Evolutionary conservation across 164 flowering plant genomes (phyloP).

Genomic region (Piper betle): DNA sequence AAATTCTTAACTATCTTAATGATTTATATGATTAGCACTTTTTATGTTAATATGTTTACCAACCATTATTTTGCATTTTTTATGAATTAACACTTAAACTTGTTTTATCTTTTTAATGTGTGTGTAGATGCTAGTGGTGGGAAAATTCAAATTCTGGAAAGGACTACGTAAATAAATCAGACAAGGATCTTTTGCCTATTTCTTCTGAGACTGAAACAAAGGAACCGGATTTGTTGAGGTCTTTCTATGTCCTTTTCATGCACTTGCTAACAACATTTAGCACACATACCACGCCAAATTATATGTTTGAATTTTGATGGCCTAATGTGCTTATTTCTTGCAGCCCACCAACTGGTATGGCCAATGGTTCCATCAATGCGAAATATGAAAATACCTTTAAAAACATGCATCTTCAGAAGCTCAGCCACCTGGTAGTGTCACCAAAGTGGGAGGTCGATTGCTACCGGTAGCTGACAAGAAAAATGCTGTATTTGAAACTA

Average conservation of each 20-base stretch:
- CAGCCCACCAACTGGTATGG: conserved; percentile 32
- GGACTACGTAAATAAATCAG: conserved; percentile 38
- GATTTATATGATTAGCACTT: no score
- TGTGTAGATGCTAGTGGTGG: conserved; percentile 58
- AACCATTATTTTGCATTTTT: neutral
- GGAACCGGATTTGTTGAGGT: conserved; percentile 30
- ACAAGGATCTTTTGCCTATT: conserved; percentile 14
- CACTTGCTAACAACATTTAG: neutral
- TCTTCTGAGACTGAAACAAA: conserved; percentile 34
- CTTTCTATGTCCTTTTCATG: neutral
- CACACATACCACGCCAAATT: neutral
- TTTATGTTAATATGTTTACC: neutral
- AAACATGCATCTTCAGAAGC: conserved; percentile 16
- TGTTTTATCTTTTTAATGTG: neutral
- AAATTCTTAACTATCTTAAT: no score
- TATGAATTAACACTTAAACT: neutral
- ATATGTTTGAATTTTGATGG: neutral
- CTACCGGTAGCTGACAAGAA: conserved; percentile 4
- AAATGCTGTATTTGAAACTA: conserved; percentile 3
- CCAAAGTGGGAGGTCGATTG: conserved; percentile 10
- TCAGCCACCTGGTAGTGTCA: conserved; percentile 8
- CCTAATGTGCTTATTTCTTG: conserved; percentile 9
- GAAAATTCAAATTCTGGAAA: conserved; percentile 30
- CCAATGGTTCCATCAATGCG: conserved; percentile 29
- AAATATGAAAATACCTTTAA: conserved; percentile 15